Evolutionary conservation across 148 eudicot genomes (phyloP).

Genomic region (Fallopia convolvulus): DNA sequence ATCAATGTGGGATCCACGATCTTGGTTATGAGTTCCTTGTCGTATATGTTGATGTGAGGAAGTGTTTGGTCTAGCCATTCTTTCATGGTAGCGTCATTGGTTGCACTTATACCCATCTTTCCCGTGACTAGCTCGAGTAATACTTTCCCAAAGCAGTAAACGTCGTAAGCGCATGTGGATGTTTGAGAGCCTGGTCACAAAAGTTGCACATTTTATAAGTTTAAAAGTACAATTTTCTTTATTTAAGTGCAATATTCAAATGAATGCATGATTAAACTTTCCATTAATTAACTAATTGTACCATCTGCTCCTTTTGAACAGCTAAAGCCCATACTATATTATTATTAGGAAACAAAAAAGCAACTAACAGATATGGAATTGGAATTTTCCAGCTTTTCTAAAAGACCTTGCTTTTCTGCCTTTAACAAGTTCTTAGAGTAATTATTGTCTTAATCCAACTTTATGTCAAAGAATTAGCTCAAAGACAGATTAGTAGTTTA

Average conservation of each 20-base stretch:
- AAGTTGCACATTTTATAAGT: not conserved
- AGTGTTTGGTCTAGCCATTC: constrained; percentile 65
- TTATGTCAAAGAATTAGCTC: not conserved
- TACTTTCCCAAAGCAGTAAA: constrained; percentile 92
- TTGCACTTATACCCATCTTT: constrained; percentile 73
- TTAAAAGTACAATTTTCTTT: too few species aligned
- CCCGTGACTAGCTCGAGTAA: constrained; percentile 94
- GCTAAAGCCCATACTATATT: not conserved
- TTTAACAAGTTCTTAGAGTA: not conserved
- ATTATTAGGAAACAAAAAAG: not conserved
- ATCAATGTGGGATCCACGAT: constrained; percentile 89
- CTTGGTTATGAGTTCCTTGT: constrained; percentile 82
- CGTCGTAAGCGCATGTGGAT: constrained; percentile 75
- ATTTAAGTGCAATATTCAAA: too few species aligned
- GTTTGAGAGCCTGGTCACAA: constrained; percentile 50
- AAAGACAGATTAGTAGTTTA: constrained; percentile 13
- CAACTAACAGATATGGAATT: not conserved
- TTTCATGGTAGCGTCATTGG: constrained; percentile 50
- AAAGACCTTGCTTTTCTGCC: not conserved
- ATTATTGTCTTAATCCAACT: not conserved
- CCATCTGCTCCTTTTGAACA: not conserved
- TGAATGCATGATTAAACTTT: not conserved
- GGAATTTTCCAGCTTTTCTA: not conserved
- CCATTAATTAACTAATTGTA: not conserved
- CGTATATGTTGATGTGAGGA: constrained; percentile 71